Percentiles rank a stretch among this genome's conserved stretches.
Conservation (phyloP, 345 rosid genomes). For the Pseudoturritis turrita region DNA sequence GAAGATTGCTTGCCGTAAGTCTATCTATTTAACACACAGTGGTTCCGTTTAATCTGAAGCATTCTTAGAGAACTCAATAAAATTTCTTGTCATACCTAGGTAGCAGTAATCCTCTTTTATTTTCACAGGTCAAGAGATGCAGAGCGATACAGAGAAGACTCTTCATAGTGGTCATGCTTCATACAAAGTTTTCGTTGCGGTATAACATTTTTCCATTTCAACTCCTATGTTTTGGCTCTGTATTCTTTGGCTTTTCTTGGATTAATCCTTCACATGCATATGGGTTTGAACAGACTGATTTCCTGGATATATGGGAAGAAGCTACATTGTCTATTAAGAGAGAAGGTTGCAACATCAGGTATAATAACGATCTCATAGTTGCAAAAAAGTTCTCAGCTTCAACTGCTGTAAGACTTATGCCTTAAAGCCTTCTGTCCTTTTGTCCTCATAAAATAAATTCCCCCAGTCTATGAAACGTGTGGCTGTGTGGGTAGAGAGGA, state of each 20-base stretch:
- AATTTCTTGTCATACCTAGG: background rate
- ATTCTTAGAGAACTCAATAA: background rate
- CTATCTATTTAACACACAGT: constrained; percentile 8
- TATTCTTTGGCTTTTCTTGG: constrained; percentile 8
- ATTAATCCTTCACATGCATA: constrained; percentile 26
- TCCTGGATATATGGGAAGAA: constrained; percentile 77
- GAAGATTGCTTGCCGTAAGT: constrained; percentile 80
- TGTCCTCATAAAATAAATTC: background rate
- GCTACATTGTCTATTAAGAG: constrained; percentile 76
- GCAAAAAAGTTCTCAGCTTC: constrained; percentile 68
- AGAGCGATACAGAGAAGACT: constrained; percentile 55
- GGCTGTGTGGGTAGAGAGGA: no score
- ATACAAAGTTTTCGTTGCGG: constrained; percentile 59
- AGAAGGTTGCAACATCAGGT: constrained; percentile 74
- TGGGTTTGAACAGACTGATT: constrained; percentile 52
- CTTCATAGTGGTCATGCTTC: constrained; percentile 69
- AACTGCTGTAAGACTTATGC: constrained; percentile 50
- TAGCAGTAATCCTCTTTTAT: constrained; percentile 4
- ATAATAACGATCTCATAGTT: constrained; percentile 42
- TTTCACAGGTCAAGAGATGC: constrained; percentile 72
- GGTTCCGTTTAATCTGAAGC: background rate
- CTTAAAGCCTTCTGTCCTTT: constrained; percentile 18
- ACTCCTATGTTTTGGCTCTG: background rate
- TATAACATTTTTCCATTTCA: constrained; percentile 38
- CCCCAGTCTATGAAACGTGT: background rate